A percentile compares a stretch with the other conserved stretches of the same genome.
phyloP scores from a whole-genome alignment of 2,329 filamentous ascomycete genomes.

The Xylariaceae sp. region DNA sequence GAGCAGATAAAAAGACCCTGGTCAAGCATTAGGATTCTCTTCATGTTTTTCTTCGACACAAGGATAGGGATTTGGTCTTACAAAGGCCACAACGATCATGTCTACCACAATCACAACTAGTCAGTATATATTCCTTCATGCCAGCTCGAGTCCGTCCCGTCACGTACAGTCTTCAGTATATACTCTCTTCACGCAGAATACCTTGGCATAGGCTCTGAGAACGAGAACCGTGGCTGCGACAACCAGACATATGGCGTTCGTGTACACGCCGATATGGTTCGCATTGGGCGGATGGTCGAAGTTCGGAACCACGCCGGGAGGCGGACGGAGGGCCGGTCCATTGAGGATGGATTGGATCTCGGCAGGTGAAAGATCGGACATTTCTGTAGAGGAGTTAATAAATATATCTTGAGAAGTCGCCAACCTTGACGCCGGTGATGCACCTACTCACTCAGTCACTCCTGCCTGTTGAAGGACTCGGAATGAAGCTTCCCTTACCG shows the following conservation, averaged over 20 bases:
- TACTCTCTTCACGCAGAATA: constrained; percentile 13
- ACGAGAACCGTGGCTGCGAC: background rate
- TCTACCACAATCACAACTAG: background rate
- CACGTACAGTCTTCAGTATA: constrained; percentile 24
- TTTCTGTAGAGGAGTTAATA: background rate
- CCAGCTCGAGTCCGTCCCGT: background rate
- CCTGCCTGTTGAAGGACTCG: no score
- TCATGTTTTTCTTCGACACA: background rate
- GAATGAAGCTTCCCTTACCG: no score
- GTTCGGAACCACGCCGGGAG: constrained; percentile 9
- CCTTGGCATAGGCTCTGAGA: constrained; percentile 15
- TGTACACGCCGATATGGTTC: constrained; percentile 3
- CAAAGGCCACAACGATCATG: constrained; percentile 1
- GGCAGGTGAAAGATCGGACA: background rate
- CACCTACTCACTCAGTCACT: no score
- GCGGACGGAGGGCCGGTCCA: constrained; percentile 13
- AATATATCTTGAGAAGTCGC: no score
- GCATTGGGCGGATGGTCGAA: constrained; percentile 16
- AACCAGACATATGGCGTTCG: constrained; percentile 8
- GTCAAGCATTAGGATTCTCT: background rate
- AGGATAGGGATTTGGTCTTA: background rate
- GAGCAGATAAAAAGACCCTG: constrained; percentile 1
- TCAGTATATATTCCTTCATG: background rate
- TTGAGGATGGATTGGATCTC: constrained; percentile 4
- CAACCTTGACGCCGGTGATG: no score